Conservation (phyloP, 257 asterid species). For the Rubia yunnanensis region DNA sequence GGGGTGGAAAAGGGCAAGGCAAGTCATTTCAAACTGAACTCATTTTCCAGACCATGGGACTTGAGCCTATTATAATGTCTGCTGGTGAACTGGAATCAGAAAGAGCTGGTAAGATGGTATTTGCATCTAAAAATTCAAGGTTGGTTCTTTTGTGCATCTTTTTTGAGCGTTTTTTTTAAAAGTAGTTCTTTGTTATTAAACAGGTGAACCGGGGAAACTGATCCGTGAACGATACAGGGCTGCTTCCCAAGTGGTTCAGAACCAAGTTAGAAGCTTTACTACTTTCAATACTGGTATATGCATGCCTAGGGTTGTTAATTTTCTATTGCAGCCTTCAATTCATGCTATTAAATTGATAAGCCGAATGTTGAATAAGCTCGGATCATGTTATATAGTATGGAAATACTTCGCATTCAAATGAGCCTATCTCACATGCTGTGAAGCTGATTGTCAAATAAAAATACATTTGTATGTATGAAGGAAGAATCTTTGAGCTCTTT, state of each 20-base stretch:
- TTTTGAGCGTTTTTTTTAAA: conserved; percentile 2
- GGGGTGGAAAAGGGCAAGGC: conserved; percentile 99
- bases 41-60: conserved; percentile 78
- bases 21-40: conserved; percentile 94
- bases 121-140: not conserved
- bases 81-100: conserved; percentile 98
- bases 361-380: not conserved
- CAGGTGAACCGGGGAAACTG: conserved; percentile 96
- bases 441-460: not conserved
- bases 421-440: not conserved
- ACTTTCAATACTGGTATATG: conserved; percentile 48
- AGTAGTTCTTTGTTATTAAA: conserved; percentile 22
- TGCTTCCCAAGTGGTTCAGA: conserved; percentile 98
- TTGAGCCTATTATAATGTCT: conserved; percentile 87
- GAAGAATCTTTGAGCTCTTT: not conserved
- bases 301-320: conserved; percentile 26
- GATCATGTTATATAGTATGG: too few species aligned
- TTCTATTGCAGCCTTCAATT: not conserved
- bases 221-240: conserved; percentile 95
- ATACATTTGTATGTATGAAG: too few species aligned
- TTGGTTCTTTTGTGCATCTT: not conserved
- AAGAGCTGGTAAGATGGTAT: conserved; percentile 59
- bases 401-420: not conserved
- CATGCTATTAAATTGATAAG: not conserved
- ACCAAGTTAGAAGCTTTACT: conserved; percentile 86